Base-by-base conservation (phyloP, 192 early-diverging fungal species). In the Backusella circina region DNA sequence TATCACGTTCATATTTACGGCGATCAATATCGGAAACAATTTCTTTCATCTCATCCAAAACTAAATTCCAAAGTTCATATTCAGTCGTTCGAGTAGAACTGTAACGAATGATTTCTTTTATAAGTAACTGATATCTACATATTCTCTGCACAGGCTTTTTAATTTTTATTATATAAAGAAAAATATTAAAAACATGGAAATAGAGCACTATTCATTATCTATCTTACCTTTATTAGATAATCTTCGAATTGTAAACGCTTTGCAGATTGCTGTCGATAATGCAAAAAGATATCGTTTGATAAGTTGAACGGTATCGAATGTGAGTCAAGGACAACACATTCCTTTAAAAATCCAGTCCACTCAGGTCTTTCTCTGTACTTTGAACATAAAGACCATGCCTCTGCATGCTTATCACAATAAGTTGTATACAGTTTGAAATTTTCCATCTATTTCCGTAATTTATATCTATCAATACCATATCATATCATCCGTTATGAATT, bases 111-210 rank as follows among this genome's bases (percentile, higher is more conserved):
- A 92, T 81, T 21, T 90, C 91, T 15, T 86, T 84, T 38, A 90
- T 82, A 23, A 98, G 82, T 6, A 98, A 84, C 10, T 94, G 95
- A 82, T 98, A 98, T 32, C 94, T 93, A 79, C 95, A 95, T 36
- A 97, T 91, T 13, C 96, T 86, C 80, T 98, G 96, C 2, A 98
- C 90, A 9, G 96, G 96, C 75, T 95, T 32, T 37, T 57, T 61
- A 10, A 8, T 28, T 61, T 12, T 61, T 26, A 13, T 61, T 26
- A 28, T 61, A 26, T 28, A 18, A 68, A 39, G 18, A 13, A 15
- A 35, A n/a, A 13, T 8, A 28, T 21, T 50, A 75, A 47, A 15
- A 31, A 76, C n/a, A 57, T 50, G 15, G 50, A 30, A 5, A 0
- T 57, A 9, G 2, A 57, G 23, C 5, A 61, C 2, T 9, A 12